Evolutionary conservation across 441 rosid genomes (phyloP).

Genomic region (Aquilaria agallochum): DNA sequence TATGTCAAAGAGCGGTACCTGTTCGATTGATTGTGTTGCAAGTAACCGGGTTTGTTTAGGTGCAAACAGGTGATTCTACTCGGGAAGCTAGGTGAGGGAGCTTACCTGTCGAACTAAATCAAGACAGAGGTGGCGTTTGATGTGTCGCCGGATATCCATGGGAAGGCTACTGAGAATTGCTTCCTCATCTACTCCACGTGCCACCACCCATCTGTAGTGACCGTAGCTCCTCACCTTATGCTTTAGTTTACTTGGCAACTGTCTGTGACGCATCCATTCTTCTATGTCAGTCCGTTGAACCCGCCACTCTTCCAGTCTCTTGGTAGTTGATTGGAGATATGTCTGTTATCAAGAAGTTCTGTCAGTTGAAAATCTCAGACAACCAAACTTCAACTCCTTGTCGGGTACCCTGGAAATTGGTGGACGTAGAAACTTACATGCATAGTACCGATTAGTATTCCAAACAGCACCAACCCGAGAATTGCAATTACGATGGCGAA

Average conservation of each 20-base stretch:
- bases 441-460: slow-evolving; percentile 59
- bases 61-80: no score
- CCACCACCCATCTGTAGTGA: slow-evolving; percentile 48
- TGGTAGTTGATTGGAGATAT: slow-evolving; percentile 51
- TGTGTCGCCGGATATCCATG: slow-evolving; percentile 43
- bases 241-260: slow-evolving; percentile 41
- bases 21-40: slow-evolving; percentile 3
- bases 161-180: slow-evolving; percentile 45
- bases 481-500: slow-evolving; percentile 41
- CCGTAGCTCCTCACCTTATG: slow-evolving; percentile 43
- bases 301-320: slow-evolving; percentile 59
- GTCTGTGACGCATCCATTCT: slow-evolving; percentile 62
- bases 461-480: slow-evolving; percentile 51
- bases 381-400: no score
- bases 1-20: slow-evolving; percentile 56
- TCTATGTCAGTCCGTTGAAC: slow-evolving; percentile 50
- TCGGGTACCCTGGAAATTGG: no score
- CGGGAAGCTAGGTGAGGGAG: background rate
- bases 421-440: slow-evolving; percentile 30
- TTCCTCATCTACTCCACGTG: slow-evolving; percentile 63
- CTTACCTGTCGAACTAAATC: slow-evolving; percentile 53
- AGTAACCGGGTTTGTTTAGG: no score
- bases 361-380: background rate
- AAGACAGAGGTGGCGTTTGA: slow-evolving; percentile 61
- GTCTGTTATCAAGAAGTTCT: slow-evolving; percentile 20